Conservation (phyloP, 2,329 filamentous ascomycete genomes). For the Cladophialophora immunda region DNA sequence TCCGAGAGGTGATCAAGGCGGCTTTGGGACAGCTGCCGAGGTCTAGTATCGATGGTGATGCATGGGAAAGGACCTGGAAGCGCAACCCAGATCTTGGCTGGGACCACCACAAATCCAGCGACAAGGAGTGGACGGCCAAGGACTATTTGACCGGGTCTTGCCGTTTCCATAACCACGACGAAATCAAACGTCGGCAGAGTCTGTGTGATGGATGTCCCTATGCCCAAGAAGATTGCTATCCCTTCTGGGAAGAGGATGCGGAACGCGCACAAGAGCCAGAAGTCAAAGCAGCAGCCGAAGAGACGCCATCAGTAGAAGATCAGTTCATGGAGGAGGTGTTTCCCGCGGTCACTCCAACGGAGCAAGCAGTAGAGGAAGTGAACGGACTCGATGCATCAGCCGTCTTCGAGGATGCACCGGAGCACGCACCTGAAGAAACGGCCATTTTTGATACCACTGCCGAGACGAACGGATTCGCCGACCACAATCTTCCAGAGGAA, state of each 20-base stretch:
- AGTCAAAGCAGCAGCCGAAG: not conserved
- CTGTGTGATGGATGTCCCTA: conserved; percentile 34
- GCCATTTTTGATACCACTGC: not conserved
- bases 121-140: conserved; percentile 32
- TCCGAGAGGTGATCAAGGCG: conserved; percentile 34
- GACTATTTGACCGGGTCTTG: conserved; percentile 31
- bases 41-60: conserved; percentile 21
- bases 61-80: conserved; percentile 31
- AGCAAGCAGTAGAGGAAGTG: not conserved
- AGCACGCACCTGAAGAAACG: not conserved
- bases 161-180: conserved; percentile 36
- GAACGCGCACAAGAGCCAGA: not conserved
- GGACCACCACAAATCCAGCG: conserved; percentile 28
- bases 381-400: not conserved
- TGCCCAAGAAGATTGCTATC: conserved; percentile 36
- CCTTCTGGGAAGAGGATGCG: conserved; percentile 21
- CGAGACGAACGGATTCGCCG: not conserved
- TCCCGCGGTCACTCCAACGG: not conserved
- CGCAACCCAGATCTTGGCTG: conserved; percentile 33
- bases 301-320: not conserved
- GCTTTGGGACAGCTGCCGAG: conserved; percentile 30
- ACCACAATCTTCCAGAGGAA: not conserved
- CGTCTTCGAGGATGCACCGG: not conserved
- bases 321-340: not conserved
- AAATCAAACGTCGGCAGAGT: conserved; percentile 17